These are phyloP conservation scores for Metschnikowia colocasiae DNA, from an alignment of 805 yeast species.

Conservation along the genomic window DNA sequence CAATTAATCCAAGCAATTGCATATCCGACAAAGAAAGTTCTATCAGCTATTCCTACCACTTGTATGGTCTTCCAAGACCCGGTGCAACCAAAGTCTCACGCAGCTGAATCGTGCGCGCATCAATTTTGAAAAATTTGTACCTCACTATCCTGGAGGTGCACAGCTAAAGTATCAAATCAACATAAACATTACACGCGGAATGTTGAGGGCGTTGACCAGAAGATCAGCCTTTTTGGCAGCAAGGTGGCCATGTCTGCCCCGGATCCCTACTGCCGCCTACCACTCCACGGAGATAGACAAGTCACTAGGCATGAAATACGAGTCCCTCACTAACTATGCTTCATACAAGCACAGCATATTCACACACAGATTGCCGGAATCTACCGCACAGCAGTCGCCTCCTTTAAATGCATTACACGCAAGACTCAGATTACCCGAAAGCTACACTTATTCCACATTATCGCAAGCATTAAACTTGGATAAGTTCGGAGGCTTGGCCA, in stretches of 20 bases:
- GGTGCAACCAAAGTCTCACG: not conserved
- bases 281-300: conserved; percentile 23
- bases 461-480: conserved; percentile 76
- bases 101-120: conserved; percentile 1
- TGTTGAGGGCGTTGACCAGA: conserved; percentile 18
- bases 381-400: conserved; percentile 56
- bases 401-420: conserved; percentile 75
- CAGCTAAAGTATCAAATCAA: not conserved
- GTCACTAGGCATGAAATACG: conserved; percentile 30
- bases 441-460: conserved; percentile 59
- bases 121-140: conserved; percentile 7
- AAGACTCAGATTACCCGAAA: conserved; percentile 61
- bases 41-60: not conserved
- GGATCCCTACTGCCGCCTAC: conserved; percentile 16
- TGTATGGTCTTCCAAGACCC: not conserved
- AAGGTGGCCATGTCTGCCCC: conserved; percentile 8
- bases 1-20: not conserved
- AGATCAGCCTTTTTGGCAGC: conserved; percentile 6
- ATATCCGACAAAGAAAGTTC: not conserved
- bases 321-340: conserved; percentile 35
- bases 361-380: conserved; percentile 45
- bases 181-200: conserved; percentile 6
- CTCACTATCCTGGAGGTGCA: not conserved
- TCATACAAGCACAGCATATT: conserved; percentile 38
- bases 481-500: conserved; percentile 44